phyloP scores from a whole-genome alignment of 2,329 filamentous ascomycete genomes.

The Aspergillus fumigatus region DNA sequence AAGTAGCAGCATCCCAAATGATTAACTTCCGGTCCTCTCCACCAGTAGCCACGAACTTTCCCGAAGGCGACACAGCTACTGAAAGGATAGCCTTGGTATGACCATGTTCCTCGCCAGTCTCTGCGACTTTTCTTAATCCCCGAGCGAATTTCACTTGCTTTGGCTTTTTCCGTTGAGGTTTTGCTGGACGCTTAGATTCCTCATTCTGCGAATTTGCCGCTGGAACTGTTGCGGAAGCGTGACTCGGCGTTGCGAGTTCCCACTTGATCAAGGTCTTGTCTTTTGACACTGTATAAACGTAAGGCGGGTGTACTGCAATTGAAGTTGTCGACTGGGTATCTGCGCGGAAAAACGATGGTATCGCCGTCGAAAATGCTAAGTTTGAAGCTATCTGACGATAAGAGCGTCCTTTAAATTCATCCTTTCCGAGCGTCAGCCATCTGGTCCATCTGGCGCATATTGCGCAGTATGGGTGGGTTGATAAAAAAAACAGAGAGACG shows the following conservation, averaged over 20 bases:
- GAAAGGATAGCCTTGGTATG: constrained; percentile 77
- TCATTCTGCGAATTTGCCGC: constrained; percentile 59
- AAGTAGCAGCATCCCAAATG: constrained; percentile 76
- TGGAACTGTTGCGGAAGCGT: constrained; percentile 19
- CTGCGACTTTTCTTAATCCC: constrained; percentile 38
- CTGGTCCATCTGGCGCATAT: not conserved
- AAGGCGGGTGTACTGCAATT: constrained; percentile 72
- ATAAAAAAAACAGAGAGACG: not conserved
- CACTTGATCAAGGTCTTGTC: constrained; percentile 84
- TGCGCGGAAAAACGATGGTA: constrained; percentile 69
- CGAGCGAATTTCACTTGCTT: constrained; percentile 47
- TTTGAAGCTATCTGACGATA: constrained; percentile 75
- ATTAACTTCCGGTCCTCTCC: constrained; percentile 80
- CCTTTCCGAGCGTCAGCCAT: constrained; percentile 33
- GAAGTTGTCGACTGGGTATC: constrained; percentile 75
- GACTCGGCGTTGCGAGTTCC: constrained; percentile 59
- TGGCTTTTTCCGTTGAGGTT: constrained; percentile 40
- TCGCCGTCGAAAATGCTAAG: constrained; percentile 64
- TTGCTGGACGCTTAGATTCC: constrained; percentile 57
- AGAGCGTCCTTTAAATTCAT: constrained; percentile 84
- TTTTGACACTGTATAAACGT: constrained; percentile 83
- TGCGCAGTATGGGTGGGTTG: not conserved
- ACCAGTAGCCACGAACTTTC: constrained; percentile 85
- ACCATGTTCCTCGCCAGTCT: constrained; percentile 54
- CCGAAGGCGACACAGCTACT: constrained; percentile 82